A percentile compares a stretch with the other conserved stretches of the same genome.
phyloP scores from a whole-genome alignment of 768 basidiomycete genomes.

The Agaricus subrufescens region DNA sequence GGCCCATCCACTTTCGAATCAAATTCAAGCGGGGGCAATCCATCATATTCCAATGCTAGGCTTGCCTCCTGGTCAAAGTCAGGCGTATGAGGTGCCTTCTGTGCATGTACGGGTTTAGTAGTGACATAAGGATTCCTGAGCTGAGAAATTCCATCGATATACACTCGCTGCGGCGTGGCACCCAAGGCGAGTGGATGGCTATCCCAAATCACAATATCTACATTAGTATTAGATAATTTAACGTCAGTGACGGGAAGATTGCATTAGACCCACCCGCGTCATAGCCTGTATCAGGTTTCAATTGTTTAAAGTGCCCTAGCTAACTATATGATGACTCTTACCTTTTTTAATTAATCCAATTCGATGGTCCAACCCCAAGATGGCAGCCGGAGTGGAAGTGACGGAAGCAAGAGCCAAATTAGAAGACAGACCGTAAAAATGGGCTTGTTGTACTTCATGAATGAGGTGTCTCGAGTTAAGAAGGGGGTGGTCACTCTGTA shows the following conservation, averaged over 20 bases:
- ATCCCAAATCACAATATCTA: constrained; percentile 72
- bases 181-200: constrained; percentile 74
- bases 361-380: constrained; percentile 72
- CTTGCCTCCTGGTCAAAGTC: constrained; percentile 56
- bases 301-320: background rate
- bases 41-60: constrained; percentile 53
- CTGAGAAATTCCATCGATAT: constrained; percentile 82
- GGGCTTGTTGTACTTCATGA: constrained; percentile 74
- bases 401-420: constrained; percentile 67
- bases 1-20: constrained; percentile 28
- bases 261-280: constrained; percentile 49
- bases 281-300: constrained; percentile 37
- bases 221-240: background rate
- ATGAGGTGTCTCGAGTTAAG: constrained; percentile 67
- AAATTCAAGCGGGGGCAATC: constrained; percentile 58
- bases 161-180: constrained; percentile 77
- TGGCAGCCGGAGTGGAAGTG: constrained; percentile 64
- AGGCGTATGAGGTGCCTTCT: constrained; percentile 50
- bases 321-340: constrained; percentile 14
- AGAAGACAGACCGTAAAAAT: constrained; percentile 65
- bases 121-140: constrained; percentile 38
- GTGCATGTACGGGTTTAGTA: constrained; percentile 49
- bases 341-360: constrained; percentile 64
- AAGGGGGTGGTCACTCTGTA: constrained; percentile 57
- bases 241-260: background rate